Evolutionary conservation across 345 rosid species (phyloP).

Genomic region (Salix udensis): DNA sequence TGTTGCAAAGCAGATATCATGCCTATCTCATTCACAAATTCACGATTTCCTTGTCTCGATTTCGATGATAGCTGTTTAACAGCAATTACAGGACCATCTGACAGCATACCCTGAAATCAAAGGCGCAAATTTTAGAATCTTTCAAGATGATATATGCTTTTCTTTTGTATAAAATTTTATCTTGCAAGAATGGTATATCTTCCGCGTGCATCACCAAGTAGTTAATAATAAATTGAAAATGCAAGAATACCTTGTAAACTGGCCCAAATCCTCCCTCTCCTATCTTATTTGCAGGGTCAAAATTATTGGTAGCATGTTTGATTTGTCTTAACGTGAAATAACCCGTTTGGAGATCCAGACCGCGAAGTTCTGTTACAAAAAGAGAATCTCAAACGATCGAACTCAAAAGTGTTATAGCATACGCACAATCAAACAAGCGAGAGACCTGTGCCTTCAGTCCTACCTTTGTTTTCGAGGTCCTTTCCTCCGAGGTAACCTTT

Average conservation of each 20-base stretch:
- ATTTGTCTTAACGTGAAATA: conserved; percentile 68
- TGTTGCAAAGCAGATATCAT: conserved; percentile 71
- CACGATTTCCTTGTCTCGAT: conserved; percentile 68
- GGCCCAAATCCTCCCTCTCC: conserved; percentile 97
- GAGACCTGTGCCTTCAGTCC: neutral
- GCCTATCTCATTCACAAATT: conserved; percentile 63
- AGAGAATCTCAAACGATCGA: neutral
- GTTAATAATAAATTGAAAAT: neutral
- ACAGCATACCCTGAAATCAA: conserved; percentile 46
- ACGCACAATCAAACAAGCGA: neutral
- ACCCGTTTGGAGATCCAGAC: conserved; percentile 69
- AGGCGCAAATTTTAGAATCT: neutral
- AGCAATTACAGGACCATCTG: conserved; percentile 54
- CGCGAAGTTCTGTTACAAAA: conserved; percentile 45
- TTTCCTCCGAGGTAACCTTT: conserved; percentile 54
- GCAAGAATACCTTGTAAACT: conserved; percentile 69
- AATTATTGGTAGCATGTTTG: conserved; percentile 66
- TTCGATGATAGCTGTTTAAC: conserved; percentile 68
- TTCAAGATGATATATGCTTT: neutral
- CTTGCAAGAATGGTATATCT: neutral
- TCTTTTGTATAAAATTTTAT: too few relatives aligned
- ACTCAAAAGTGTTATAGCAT: neutral
- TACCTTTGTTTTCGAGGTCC: conserved; percentile 53
- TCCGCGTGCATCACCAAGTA: too few relatives aligned
- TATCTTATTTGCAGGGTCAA: conserved; percentile 63